These are phyloP conservation scores for Coemansia biformis DNA, from an alignment of 192 early-diverging fungal genomes.

Conservation along the genomic window DNA sequence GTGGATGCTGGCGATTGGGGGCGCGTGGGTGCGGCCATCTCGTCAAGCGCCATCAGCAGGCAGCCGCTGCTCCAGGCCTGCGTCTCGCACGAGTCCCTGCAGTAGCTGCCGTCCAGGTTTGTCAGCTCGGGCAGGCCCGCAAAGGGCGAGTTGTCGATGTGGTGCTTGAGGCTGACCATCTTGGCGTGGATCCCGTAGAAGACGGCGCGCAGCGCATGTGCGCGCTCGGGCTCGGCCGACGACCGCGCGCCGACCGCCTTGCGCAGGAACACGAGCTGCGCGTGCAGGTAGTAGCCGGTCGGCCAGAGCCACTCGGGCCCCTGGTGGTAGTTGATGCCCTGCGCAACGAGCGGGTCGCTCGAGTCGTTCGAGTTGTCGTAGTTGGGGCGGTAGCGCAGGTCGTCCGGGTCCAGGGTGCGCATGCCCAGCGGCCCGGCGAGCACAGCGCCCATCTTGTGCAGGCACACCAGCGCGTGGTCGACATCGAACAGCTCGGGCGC, in stretches of 20 bases:
- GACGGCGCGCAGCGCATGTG: slow-evolving; percentile 57
- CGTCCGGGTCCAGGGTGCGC: slow-evolving; percentile 90
- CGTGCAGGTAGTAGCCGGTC: slow-evolving; percentile 82
- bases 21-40: too few species aligned
- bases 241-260: slow-evolving; percentile 13
- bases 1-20: too few species aligned
- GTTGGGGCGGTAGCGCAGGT: slow-evolving; percentile 86
- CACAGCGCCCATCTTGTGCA: slow-evolving; percentile 62
- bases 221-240: background rate
- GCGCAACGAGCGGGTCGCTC: slow-evolving; percentile 75
- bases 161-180: slow-evolving; percentile 57
- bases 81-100: slow-evolving; percentile 79
- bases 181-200: slow-evolving; percentile 70
- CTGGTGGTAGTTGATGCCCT: slow-evolving; percentile 98
- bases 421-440: slow-evolving; percentile 87
- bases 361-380: slow-evolving; percentile 93
- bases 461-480: slow-evolving; percentile 64
- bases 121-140: slow-evolving; percentile 96
- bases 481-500: slow-evolving; percentile 90
- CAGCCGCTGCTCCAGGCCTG: slow-evolving; percentile 79
- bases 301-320: slow-evolving; percentile 98
- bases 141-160: slow-evolving; percentile 66
- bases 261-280: slow-evolving; percentile 68
- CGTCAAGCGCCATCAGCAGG: slow-evolving; percentile 37
- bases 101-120: slow-evolving; percentile 76